These are phyloP conservation scores for Chenopodium album DNA, from an alignment of 148 eudicot genomes.

Conservation along the genomic window DNA sequence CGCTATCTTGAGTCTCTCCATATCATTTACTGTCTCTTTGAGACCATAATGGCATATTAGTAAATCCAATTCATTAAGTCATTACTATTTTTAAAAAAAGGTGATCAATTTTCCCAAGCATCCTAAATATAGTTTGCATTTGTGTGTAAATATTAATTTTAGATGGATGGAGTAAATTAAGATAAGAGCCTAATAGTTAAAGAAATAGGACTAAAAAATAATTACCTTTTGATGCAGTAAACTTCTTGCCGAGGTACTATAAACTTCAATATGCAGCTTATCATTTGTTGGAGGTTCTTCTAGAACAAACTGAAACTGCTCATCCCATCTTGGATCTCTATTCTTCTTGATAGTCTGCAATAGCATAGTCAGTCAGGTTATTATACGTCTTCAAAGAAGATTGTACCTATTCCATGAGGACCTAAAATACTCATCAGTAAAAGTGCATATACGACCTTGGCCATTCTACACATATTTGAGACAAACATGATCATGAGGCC, in stretches of 20 bases:
- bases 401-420: not conserved
- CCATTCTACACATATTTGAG: not conserved
- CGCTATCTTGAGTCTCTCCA: not conserved
- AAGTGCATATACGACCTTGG: not conserved
- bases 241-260: conserved; percentile 60
- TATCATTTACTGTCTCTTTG: not conserved
- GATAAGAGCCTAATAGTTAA: not conserved
- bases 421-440: not conserved
- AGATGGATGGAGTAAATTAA: not conserved
- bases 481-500: not conserved
- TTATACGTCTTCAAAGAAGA: not conserved
- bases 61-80: not conserved
- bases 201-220: not conserved
- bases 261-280: conserved; percentile 64
- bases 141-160: not conserved
- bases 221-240: conserved; percentile 69
- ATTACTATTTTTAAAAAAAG: not conserved
- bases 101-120: not conserved
- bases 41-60: not conserved
- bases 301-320: conserved; percentile 55
- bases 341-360: conserved; percentile 68
- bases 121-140: not conserved
- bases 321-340: conserved; percentile 82
- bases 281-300: conserved; percentile 70
- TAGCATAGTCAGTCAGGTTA: not conserved